These are phyloP conservation scores for Fusarium anthophilum DNA, from an alignment of 2,329 filamentous ascomycete genomes.

Conservation along the genomic window DNA sequence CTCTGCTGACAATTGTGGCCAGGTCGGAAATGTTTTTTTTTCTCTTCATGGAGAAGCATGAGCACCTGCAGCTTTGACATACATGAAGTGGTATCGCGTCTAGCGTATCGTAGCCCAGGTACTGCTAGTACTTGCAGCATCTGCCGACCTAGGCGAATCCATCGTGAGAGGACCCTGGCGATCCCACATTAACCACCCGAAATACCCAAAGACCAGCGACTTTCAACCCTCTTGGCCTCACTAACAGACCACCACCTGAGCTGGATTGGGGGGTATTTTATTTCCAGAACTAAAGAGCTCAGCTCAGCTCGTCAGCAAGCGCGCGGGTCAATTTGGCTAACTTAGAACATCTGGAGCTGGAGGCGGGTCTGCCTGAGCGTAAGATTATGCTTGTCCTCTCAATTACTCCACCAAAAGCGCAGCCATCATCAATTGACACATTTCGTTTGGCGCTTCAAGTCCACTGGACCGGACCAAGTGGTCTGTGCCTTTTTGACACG, in stretches of 20 bases:
- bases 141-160: constrained; percentile 10
- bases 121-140: constrained; percentile 10
- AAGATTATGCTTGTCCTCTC: constrained; percentile 27
- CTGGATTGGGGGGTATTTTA: background rate
- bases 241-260: constrained; percentile 24
- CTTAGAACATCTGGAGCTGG: constrained; percentile 21
- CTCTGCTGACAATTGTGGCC: background rate
- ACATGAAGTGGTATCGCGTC: constrained; percentile 38
- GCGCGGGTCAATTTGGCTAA: constrained; percentile 1
- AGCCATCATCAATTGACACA: constrained; percentile 39
- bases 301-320: constrained; percentile 16
- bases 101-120: constrained; percentile 6
- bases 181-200: constrained; percentile 26
- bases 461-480: constrained; percentile 17
- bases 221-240: constrained; percentile 24
- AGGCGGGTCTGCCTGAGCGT: constrained; percentile 28
- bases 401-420: constrained; percentile 16
- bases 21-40: constrained; percentile 7
- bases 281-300: background rate
- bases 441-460: constrained; percentile 18
- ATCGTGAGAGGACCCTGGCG: constrained; percentile 40
- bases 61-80: constrained; percentile 41
- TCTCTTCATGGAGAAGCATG: background rate
- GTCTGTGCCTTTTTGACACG: constrained; percentile 33
- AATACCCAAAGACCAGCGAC: constrained; percentile 5